These are phyloP conservation scores for Terana coerulea DNA, from an alignment of 768 basidiomycete species.

Conservation along the genomic window DNA sequence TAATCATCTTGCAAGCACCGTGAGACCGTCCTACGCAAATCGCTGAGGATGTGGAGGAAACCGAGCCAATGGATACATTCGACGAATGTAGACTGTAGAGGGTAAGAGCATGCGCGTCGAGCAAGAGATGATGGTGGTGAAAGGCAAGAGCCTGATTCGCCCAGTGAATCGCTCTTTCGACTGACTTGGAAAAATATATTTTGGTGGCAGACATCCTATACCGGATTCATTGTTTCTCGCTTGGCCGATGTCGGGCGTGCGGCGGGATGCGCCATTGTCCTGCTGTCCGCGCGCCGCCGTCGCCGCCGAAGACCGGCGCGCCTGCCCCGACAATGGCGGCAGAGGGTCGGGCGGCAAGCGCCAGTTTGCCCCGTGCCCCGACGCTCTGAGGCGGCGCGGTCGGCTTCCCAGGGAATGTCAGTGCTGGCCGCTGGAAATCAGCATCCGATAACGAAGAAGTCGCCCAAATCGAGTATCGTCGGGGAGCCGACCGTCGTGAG, in stretches of 20 bases:
- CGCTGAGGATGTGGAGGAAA: neutral
- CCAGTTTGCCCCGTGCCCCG: neutral
- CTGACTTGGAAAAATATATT: slow-evolving; percentile 6
- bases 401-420: slow-evolving; percentile 1
- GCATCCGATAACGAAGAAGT: slow-evolving; percentile 2
- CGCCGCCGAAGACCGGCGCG: neutral
- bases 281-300: too few relatives aligned
- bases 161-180: neutral
- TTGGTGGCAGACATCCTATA: too few relatives aligned
- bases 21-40: neutral
- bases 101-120: neutral
- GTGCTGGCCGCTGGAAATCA: neutral
- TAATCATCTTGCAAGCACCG: slow-evolving; percentile 10
- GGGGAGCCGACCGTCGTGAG: neutral
- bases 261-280: too few relatives aligned
- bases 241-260: too few relatives aligned
- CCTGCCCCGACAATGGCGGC: neutral
- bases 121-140: neutral
- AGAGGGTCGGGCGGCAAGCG: neutral
- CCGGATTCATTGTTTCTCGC: too few relatives aligned
- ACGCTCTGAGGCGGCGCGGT: too few relatives aligned
- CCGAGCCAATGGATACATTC: neutral
- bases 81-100: neutral
- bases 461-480: neutral
- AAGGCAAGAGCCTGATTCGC: slow-evolving; percentile 2